These are phyloP conservation scores for Penicillium sclerotiorum DNA, from an alignment of 2,329 filamentous ascomycete genomes.

Conservation along the genomic window DNA sequence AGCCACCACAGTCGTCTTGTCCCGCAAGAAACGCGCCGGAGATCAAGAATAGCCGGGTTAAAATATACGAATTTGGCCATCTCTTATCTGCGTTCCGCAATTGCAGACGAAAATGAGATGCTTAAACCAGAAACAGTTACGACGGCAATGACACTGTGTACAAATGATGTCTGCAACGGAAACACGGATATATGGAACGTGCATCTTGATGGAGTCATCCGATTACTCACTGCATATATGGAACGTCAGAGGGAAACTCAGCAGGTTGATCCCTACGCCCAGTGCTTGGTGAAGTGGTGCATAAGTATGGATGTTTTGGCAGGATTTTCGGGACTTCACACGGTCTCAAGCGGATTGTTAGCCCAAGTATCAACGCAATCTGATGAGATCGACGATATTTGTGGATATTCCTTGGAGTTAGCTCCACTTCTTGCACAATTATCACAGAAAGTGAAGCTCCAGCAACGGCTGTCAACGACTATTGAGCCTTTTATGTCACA, in stretches of 20 bases:
- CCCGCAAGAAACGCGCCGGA: constrained; percentile 14
- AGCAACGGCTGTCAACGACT: no score
- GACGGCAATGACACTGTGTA: constrained; percentile 35
- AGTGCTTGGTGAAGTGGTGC: constrained; percentile 35
- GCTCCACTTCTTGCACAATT: constrained; percentile 29
- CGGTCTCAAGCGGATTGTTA: constrained; percentile 12
- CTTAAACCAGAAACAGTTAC: constrained; percentile 28
- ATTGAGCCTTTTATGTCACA: background rate
- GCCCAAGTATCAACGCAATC: constrained; percentile 2
- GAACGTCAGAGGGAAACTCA: constrained; percentile 1
- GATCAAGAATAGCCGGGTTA: constrained; percentile 19
- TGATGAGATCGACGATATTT: constrained; percentile 29
- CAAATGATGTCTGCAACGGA: constrained; percentile 38
- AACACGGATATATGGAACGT: constrained; percentile 30
- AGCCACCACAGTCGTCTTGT: constrained; percentile 33
- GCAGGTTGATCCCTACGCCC: constrained; percentile 16
- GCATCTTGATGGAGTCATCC: constrained; percentile 31
- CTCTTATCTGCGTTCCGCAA: constrained; percentile 23
- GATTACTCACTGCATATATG: constrained; percentile 24
- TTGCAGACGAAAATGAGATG: constrained; percentile 14
- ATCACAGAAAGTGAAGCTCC: no score
- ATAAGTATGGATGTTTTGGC: constrained; percentile 32
- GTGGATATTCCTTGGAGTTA: constrained; percentile 32
- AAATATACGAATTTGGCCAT: constrained; percentile 34
- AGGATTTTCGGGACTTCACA: constrained; percentile 24